Conservation (phyloP, 768 basidiomycete genomes). For the Psilocybe sp. region DNA sequence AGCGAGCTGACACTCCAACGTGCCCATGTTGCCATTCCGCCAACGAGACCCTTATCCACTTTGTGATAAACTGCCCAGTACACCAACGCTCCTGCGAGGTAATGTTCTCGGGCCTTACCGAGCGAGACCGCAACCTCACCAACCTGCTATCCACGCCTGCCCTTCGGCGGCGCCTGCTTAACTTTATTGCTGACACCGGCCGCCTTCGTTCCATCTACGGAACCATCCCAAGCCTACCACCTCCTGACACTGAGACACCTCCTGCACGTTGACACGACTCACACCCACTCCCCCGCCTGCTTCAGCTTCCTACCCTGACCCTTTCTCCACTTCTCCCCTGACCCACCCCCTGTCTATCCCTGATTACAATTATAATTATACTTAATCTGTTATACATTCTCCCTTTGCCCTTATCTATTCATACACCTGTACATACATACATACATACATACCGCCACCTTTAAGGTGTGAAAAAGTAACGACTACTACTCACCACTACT, state of each 20-base stretch:
- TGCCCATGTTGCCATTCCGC: neutral
- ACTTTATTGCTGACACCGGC: neutral
- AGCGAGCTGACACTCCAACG: neutral
- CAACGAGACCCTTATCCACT: neutral
- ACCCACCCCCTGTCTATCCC: too few species aligned
- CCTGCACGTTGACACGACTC: neutral
- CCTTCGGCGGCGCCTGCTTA: neutral
- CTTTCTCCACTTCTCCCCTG: too few species aligned
- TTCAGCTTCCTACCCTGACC: too few species aligned
- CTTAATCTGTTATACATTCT: too few species aligned
- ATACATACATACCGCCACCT: too few species aligned
- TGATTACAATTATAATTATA: too few species aligned
- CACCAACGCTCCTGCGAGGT: neutral
- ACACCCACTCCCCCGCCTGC: too few species aligned
- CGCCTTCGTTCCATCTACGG: neutral
- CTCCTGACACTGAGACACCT: neutral
- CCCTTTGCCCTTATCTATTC: too few species aligned
- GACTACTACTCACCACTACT: too few species aligned
- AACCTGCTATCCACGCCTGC: neutral
- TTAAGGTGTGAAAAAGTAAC: too few species aligned
- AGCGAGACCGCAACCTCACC: neutral
- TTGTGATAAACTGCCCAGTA: neutral
- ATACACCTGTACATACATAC: too few species aligned
- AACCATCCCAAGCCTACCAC: too few species aligned
- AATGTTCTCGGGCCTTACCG: neutral